Evolutionary conservation across 768 basidiomycete genomes (phyloP), one percentile per base, ranked within the genome.

Genomic region (Lactifluus echinatus): DNA sequence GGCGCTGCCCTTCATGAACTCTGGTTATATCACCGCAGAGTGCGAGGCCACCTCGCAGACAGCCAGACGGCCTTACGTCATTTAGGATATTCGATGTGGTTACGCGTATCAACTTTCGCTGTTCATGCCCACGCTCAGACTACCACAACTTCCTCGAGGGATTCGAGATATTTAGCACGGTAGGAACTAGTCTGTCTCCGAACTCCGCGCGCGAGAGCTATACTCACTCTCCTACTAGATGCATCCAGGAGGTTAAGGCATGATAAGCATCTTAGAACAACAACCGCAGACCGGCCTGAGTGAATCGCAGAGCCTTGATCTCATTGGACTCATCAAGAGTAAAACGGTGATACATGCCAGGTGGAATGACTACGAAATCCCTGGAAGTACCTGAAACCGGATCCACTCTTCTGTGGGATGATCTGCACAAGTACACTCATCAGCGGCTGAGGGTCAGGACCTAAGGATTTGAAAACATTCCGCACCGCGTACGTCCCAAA

Each of bases 341-440:
- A 74, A 96, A 97, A 39, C 93, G 86, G 72, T 97, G 93, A 69
- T 93, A 96, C 64, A 94, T 92, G 0, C 92, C 93, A 15, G 89
- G 81, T 1, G 94, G 94, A 40, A 97, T 70, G 52, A 96, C 83
- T 50, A 96, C 70, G 45, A 97, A 78, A 67, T 96, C 93, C 92
- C 90, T 3, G 84, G 79, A 11, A 75, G 75, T 17, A 93, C 74
- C 6, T 81, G 81, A 37, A 93, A 74, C 55, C 93, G 80, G 64
- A 96, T 85, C 94, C 94, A 96, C 7, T 72, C 71, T 59, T 91
- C 80, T 1, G 80, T 75, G 0, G 80, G 74, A 6, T 78, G 73
- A 67, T 90, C 87, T 90, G 66, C n/a, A 17, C 26, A n/a, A 7
- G 19, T n/a, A 14, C 47, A 21, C n/a, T 4, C 31, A 15, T 29